Evolutionary conservation across 371 early-diverging fungal genomes (phyloP), one percentile per base, ranked within the genome.

Genomic region (Apophysomyces trapeziformis): DNA sequence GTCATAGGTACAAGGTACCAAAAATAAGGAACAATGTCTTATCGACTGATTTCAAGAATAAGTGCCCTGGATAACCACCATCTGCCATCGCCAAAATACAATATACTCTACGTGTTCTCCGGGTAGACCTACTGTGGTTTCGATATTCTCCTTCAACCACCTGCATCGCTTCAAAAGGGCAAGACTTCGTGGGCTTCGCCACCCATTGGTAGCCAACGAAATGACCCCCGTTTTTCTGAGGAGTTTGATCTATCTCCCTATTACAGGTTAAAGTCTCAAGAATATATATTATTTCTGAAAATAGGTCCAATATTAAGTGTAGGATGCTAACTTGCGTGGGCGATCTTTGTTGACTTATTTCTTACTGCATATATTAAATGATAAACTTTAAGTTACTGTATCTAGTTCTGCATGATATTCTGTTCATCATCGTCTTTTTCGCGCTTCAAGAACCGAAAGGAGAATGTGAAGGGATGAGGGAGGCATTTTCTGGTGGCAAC

Each of bases 391-490:
- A 47, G 16, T n/a, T 47, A 13, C 47, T 47, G 7, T 47, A 13
- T 47, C 47, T 47, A 11, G 11, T 18, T 47, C 16, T 47, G 47
- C 18, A 47, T 18, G 21, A 7, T 47, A 11, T 1, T 47, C 9
- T 9, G 47, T 18, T 47, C 47, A 47, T 47, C 47, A 47, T 47
- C 47, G 11, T 47, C 4, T n/a, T 7, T 18, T 47, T 18, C 18
- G n/a, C 18, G 47, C 18, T 11, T 18, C 11, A 16, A 16, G n/a
- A 18, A 16, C n/a, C n/a, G 18, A 16, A 47, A 47, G 47, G 47
- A 47, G 47, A 47, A 47, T 14, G 9, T 47, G 47, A 47, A 47
- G 47, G 47, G 47, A 16, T n/a, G 47, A 47, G 47, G 47, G 47
- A 47, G 47, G 47, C n/a, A 47, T 47, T 47, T 7, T n/a, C 7